Conservation (phyloP, 148 eudicot species). For the Cornus controversa region DNA sequence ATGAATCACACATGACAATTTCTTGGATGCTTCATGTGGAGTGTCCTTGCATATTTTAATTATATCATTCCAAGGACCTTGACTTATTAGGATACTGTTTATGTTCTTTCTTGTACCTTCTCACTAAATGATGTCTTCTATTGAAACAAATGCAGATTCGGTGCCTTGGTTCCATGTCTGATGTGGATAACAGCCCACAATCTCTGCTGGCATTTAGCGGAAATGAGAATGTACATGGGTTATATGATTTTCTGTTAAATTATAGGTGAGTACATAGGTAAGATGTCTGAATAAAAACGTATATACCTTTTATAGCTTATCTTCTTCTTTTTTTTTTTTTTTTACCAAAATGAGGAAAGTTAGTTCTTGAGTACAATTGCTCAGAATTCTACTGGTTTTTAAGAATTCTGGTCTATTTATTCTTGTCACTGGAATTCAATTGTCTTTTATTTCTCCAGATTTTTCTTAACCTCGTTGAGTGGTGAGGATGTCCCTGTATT, state of each 20-base stretch:
- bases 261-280: constrained; percentile 38
- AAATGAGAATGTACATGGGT: constrained; percentile 73
- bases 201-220: constrained; percentile 72
- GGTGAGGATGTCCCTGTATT: constrained; percentile 79
- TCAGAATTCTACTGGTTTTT: not conserved
- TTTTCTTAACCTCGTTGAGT: constrained; percentile 46
- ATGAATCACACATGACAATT: not conserved
- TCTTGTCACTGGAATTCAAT: not conserved
- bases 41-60: not conserved
- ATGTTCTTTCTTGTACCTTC: not conserved
- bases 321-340: no score
- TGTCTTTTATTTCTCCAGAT: constrained; percentile 42
- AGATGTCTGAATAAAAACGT: not conserved
- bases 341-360: not conserved
- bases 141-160: constrained; percentile 54
- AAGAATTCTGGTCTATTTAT: not conserved
- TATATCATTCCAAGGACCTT: not conserved
- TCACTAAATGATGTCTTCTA: not conserved
- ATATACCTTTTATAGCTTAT: not conserved
- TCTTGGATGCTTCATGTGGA: not conserved
- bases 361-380: not conserved
- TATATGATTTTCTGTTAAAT: constrained; percentile 79
- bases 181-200: constrained; percentile 71
- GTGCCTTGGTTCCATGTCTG: constrained; percentile 46
- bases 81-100: not conserved